Evolutionary conservation across 257 asterid species (phyloP), one percentile per base, ranked within the genome.

Genomic region (Penstemon barbatus): DNA sequence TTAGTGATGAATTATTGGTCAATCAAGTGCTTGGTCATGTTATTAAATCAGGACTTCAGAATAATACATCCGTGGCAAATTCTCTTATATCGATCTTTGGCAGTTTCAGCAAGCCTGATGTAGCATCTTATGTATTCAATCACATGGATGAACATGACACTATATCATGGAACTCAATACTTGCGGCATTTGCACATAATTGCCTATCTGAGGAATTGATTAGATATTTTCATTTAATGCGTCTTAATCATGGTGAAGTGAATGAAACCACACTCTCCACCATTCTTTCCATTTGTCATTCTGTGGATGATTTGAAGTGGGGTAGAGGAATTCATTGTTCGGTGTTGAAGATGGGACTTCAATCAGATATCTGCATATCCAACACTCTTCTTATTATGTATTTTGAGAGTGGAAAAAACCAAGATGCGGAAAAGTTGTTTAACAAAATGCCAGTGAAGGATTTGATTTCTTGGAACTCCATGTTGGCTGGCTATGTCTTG

Each of bases 131-230:
- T 79, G 80, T 87, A 49, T 91, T 91, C 53, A 57, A 84, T 62
- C 69, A 54, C 71, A 82, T 91, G 92, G 77, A 78, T 37, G 84
- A 81, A 39, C 85, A 18, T 4, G 95, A 91, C 76, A 85, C 85
- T 8, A 85, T 91, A 70, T 89, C 96, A 0, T 91, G 97, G 97
- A 91, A 91, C 80, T 91, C 98, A 6, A 55, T 91, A 56, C 89
- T 91, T 69, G 87, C 94, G 12, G 90, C 84, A 43, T 86, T 70
- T 63, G 84, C 90, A 54, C 75, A 80, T 66, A 87, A 83, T 69
- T 68, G 78, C 18, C 79, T 80, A n/a, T 70, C 52, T 38, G 84
- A 79, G 55, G 89, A 89, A 67, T 66, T 84, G 2, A 84, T 87
- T 70, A 64, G 63, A 60, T 81, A 75, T 67, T 87, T 91, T 64